Evolutionary conservation across 2,329 filamentous ascomycete genomes (phyloP).

Genomic region (Penicillium sp.): DNA sequence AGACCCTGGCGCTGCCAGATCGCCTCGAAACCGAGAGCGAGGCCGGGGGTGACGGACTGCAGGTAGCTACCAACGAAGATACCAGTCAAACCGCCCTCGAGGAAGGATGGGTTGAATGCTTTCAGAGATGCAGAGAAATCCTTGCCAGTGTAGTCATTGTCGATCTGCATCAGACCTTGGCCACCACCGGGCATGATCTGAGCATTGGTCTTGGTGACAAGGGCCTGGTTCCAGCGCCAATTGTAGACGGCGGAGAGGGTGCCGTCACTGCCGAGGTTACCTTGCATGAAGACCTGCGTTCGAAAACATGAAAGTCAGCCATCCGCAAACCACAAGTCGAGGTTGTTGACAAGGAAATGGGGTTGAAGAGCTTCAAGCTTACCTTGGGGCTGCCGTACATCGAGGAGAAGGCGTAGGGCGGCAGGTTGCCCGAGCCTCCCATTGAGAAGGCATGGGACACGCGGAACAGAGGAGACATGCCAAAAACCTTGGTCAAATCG

Average conservation of each 20-base stretch:
- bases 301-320: neutral
- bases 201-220: constrained; percentile 81
- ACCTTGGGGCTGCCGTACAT: constrained; percentile 93
- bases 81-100: constrained; percentile 88
- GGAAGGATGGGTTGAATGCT: constrained; percentile 86
- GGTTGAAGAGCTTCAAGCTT: constrained; percentile 24
- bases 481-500: constrained; percentile 94
- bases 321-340: neutral
- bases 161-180: constrained; percentile 85
- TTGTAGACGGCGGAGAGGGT: constrained; percentile 85
- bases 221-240: constrained; percentile 73
- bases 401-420: constrained; percentile 90
- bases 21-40: constrained; percentile 83
- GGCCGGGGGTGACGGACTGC: constrained; percentile 79
- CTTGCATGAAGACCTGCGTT: constrained; percentile 83
- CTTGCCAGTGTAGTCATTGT: constrained; percentile 88
- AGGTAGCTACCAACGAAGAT: constrained; percentile 95
- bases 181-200: constrained; percentile 71
- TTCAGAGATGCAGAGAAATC: constrained; percentile 94
- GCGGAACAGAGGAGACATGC: constrained; percentile 89
- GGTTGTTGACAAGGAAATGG: constrained; percentile 1
- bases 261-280: constrained; percentile 88
- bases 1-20: constrained; percentile 87
- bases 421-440: constrained; percentile 73
- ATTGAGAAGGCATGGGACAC: constrained; percentile 95